Base-by-base conservation (phyloP, 1,139 yeast genomes). In the Candida dubliniensis region DNA sequence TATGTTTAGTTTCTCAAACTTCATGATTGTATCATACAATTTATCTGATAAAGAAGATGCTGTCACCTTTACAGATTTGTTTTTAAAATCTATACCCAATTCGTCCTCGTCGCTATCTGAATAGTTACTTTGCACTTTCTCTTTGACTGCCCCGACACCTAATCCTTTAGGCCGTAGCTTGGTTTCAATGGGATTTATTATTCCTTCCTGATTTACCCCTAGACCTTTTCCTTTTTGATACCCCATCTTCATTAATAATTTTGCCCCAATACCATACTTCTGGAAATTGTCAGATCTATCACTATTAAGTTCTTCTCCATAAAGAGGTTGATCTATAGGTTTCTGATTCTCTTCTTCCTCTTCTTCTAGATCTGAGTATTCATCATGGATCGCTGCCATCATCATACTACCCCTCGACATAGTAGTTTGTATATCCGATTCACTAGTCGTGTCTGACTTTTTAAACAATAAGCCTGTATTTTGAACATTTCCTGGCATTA, bases 181-280 rank as follows among this genome's bases (percentile, higher is more conserved):
- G 8, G 89, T 85, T 49, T 85, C 84, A 9, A 93, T 82, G 0
- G 98, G 98, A 14, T 77, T 78, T 0, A 78, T 76, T 1, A 89
- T 88, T 34, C 99, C 99, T 42, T 75, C 74, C 1, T 83, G 81
- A 18, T 73, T 65, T 4, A 69, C 65, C 0, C 99, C 99, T 18
- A 93, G 74, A 0, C 98, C 98, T 51, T 77, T 71, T 0, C 99
- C 99, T 36, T 78, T 78, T 12, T 75, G 74, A 60, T 89, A 91
- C 0, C 99, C 99, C 98, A 93, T 91, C 53, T 82, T 77, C 57
- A 81, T 74, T 71, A 93, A 63, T 42, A 93, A 68, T 43, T 77
- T 68, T 2, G 96, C 96, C 31, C 98, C 99, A 37, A 89, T 79
- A 8, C 99, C 98, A 57, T 90, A 91, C 44, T 58, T 57, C 18